These are phyloP conservation scores for Ilex paraguariensis DNA, from an alignment of 305 asterid genomes.

Conservation along the genomic window DNA sequence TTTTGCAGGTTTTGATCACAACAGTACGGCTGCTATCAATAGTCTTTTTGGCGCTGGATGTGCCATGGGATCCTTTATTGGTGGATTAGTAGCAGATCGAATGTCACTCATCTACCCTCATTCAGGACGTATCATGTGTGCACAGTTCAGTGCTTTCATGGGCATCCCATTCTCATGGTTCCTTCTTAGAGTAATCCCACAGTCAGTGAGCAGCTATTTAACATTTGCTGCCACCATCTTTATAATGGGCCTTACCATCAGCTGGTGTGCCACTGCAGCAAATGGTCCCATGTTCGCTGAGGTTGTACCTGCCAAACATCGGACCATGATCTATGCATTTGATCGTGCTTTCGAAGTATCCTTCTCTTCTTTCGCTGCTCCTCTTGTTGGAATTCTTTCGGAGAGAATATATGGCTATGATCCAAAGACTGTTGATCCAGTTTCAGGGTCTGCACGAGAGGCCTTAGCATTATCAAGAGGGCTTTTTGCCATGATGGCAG, in stretches of 20 bases:
- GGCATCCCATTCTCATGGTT: conserved; percentile 87
- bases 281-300: conserved; percentile 97
- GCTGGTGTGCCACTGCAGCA: conserved; percentile 88
- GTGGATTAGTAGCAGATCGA: conserved; percentile 82
- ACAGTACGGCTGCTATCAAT: conserved; percentile 71
- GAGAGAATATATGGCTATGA: conserved; percentile 85
- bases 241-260: conserved; percentile 83
- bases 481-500: conserved; percentile 79
- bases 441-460: conserved; percentile 56
- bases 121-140: conserved; percentile 83
- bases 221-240: conserved; percentile 67
- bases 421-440: conserved; percentile 64
- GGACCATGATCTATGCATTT: conserved; percentile 91
- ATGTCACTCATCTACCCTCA: conserved; percentile 68
- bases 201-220: conserved; percentile 50
- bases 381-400: conserved; percentile 77
- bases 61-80: conserved; percentile 79
- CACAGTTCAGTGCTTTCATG: conserved; percentile 84
- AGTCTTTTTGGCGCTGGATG: conserved; percentile 89
- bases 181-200: conserved; percentile 70
- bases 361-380: conserved; percentile 89
- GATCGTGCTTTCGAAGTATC: conserved; percentile 92
- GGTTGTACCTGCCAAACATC: conserved; percentile 85
- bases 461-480: conserved; percentile 81
- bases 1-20: conserved; percentile 85